phyloP scores from a whole-genome alignment of 306 rosid genomes.

The Alnus rubra region DNA sequence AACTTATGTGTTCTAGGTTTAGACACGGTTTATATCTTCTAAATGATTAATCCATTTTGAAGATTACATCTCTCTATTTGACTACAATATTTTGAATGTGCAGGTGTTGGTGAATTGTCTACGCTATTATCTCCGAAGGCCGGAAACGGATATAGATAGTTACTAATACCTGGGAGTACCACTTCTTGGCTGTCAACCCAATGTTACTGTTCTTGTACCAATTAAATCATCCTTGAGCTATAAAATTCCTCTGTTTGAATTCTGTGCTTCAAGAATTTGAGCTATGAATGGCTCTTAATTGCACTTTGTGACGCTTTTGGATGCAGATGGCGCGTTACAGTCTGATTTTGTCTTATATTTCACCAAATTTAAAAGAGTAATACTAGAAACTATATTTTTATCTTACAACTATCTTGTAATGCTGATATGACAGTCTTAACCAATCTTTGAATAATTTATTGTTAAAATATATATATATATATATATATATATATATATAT shows the following conservation, averaged over 20 bases:
- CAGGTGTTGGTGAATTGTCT: constrained; percentile 88
- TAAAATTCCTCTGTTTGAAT: background rate
- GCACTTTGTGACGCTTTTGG: background rate
- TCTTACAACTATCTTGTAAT: too few species aligned
- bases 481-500: too few species aligned
- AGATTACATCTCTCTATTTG: background rate
- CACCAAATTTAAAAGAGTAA: too few species aligned
- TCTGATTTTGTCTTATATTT: too few species aligned
- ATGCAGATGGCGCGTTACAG: too few species aligned
- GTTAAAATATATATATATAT: too few species aligned
- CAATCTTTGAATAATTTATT: too few species aligned
- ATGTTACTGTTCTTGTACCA: constrained; percentile 14
- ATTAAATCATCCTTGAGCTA: background rate
- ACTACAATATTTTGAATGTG: constrained; percentile 20
- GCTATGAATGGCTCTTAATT: background rate
- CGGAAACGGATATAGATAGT: constrained; percentile 91
- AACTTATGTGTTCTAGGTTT: constrained; percentile 5
- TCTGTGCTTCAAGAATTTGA: constrained; percentile 10
- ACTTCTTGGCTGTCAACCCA: constrained; percentile 9
- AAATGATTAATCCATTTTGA: background rate
- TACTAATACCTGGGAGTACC: constrained; percentile 40
- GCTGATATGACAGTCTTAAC: too few species aligned
- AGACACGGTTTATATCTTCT: background rate
- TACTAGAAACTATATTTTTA: too few species aligned
- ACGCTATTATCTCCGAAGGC: constrained; percentile 90